phyloP scores from a whole-genome alignment of 805 yeast genomes.

The Ogataea salicorniae region DNA sequence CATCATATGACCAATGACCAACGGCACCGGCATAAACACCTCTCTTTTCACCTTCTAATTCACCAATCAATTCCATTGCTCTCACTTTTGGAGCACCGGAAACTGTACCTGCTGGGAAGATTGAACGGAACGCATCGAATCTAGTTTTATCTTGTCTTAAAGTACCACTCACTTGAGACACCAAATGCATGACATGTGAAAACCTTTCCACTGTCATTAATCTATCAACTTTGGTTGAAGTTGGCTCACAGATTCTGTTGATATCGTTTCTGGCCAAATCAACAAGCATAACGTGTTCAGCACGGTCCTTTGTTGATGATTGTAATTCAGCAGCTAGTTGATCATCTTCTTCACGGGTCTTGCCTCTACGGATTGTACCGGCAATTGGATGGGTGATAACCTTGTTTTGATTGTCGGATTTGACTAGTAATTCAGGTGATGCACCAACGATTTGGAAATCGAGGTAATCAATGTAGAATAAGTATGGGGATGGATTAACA shows the following conservation, averaged over 20 bases:
- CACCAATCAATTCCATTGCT: slow-evolving; percentile 93
- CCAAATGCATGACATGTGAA: slow-evolving; percentile 95
- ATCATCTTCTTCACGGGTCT: slow-evolving; percentile 89
- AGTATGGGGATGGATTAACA: slow-evolving; percentile 95
- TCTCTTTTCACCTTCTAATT: slow-evolving; percentile 84
- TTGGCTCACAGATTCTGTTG: slow-evolving; percentile 89
- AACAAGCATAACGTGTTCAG: slow-evolving; percentile 98
- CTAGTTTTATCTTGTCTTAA: slow-evolving; percentile 78
- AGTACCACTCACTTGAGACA: slow-evolving; percentile 90
- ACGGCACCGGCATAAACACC: slow-evolving; percentile 99
- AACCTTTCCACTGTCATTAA: slow-evolving; percentile 87
- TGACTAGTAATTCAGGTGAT: slow-evolving; percentile 89
- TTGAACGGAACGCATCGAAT: slow-evolving; percentile 95
- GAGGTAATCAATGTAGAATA: slow-evolving; percentile 86
- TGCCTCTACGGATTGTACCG: slow-evolving; percentile 90
- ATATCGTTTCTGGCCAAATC: slow-evolving; percentile 96
- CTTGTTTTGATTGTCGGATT: slow-evolving; percentile 64
- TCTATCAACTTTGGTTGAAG: slow-evolving; percentile 79
- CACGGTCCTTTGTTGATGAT: slow-evolving; percentile 82
- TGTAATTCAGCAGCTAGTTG: slow-evolving; percentile 67
- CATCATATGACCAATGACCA: slow-evolving; percentile 96
- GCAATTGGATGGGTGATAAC: slow-evolving; percentile 97
- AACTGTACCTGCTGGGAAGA: slow-evolving; percentile 99
- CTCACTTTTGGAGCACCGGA: slow-evolving; percentile 97
- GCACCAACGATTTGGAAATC: slow-evolving; percentile 97